A percentile compares a stretch with the other conserved stretches of the same genome.
Evolutionary conservation across 2,329 filamentous ascomycete species (phyloP).

Genomic region (Fusarium pseudograminearum): DNA sequence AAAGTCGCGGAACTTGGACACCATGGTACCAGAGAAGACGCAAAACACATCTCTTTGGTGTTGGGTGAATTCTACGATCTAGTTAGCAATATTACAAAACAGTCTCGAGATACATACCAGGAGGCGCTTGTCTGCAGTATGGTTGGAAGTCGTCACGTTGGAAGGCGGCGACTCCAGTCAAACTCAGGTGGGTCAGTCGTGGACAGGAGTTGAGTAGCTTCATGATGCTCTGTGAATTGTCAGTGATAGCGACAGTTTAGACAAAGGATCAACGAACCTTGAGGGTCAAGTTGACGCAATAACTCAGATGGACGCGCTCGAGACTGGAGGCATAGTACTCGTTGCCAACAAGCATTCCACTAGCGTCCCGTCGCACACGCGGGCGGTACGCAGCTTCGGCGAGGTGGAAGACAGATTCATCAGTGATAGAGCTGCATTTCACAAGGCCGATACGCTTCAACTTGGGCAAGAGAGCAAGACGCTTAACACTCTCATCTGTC

Average conservation of each 20-base stretch:
- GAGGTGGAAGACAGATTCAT: slow-evolving; percentile 86
- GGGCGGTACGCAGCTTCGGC: slow-evolving; percentile 74
- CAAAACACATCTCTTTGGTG: slow-evolving; percentile 97
- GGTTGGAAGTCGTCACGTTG: slow-evolving; percentile 83
- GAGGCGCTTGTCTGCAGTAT: slow-evolving; percentile 88
- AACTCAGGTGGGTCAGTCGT: slow-evolving; percentile 90
- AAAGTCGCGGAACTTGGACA: slow-evolving; percentile 80
- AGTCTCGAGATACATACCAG: slow-evolving; percentile 62
- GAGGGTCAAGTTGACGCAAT: slow-evolving; percentile 87
- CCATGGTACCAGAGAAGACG: slow-evolving; percentile 92
- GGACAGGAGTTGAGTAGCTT: slow-evolving; percentile 90
- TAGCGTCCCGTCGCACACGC: slow-evolving; percentile 62
- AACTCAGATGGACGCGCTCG: slow-evolving; percentile 95
- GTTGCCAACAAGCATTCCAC: slow-evolving; percentile 60
- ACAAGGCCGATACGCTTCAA: slow-evolving; percentile 94
- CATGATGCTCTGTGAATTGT: slow-evolving; percentile 79
- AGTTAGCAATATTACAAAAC: slow-evolving; percentile 43
- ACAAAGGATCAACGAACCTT: slow-evolving; percentile 66
- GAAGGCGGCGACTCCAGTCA: slow-evolving; percentile 94
- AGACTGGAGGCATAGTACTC: slow-evolving; percentile 74
- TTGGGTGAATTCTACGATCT: slow-evolving; percentile 82
- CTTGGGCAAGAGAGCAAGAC: slow-evolving; percentile 88
- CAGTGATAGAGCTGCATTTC: slow-evolving; percentile 91
- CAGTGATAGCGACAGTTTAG: slow-evolving; percentile 14
- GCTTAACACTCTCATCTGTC: slow-evolving; percentile 87